These are phyloP conservation scores for Penicillium odoratum DNA, from an alignment of 495 filamentous ascomycete genomes.

Conservation along the genomic window DNA sequence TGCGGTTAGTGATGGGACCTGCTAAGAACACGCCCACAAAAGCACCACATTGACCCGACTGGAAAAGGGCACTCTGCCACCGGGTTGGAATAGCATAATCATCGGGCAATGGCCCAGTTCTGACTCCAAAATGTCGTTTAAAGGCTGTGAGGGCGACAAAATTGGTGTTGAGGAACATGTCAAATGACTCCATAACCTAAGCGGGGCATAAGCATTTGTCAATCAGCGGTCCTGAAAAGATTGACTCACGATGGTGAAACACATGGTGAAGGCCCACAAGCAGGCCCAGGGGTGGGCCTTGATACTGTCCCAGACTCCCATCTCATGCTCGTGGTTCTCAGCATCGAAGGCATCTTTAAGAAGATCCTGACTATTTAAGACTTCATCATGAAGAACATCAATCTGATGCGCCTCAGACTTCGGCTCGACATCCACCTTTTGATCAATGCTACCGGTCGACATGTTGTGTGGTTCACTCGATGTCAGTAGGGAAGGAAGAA, in stretches of 20 bases:
- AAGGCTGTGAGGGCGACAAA: conserved; percentile 19
- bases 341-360: conserved; percentile 38
- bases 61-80: conserved; percentile 67
- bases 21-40: conserved; percentile 66
- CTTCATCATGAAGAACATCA: conserved; percentile 28
- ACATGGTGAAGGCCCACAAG: conserved; percentile 46
- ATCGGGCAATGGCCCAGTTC: conserved; percentile 9
- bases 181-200: conserved; percentile 44
- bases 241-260: conserved; percentile 47
- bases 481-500: neutral
- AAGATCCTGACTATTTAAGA: conserved; percentile 28
- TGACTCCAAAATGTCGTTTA: conserved; percentile 25
- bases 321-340: conserved; percentile 33
- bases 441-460: neutral
- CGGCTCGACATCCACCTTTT: neutral
- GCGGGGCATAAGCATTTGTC: neutral
- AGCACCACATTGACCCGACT: conserved; percentile 57
- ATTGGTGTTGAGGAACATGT: conserved; percentile 34
- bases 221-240: neutral
- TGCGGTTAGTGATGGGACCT: conserved; percentile 60
- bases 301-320: conserved; percentile 32
- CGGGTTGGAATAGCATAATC: conserved; percentile 34
- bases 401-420: neutral
- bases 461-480: neutral
- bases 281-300: conserved; percentile 50